Base-by-base conservation (phyloP, 139 green algal genomes). In the Chlamydomonas incerta region DNA sequence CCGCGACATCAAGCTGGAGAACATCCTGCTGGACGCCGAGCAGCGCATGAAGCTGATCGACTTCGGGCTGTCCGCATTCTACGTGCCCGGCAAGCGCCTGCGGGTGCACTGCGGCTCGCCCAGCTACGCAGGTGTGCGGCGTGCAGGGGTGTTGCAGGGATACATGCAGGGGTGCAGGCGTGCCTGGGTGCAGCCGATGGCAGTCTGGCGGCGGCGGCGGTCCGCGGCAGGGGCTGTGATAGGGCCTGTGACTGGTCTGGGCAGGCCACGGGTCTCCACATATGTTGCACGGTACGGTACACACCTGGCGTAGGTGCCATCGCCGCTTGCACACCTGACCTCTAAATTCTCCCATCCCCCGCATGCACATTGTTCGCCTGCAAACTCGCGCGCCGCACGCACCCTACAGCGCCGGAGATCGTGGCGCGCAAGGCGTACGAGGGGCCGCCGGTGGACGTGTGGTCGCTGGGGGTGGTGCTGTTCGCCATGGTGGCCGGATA, bases 401-500 rank as follows among this genome's bases (percentile, higher is more conserved):
- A 50, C 68, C 57, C 28, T 34, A 29, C 77, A 28, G 93, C 93
- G 37, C 93, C 93, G 21, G 93, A 95, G 89, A 95, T 95, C 80
- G 92, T 95, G 65, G 90, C 82, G 8, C 87, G 93, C 57, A 92
- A 92, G 66, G 85, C 90, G n/a, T 95, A 95, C 83, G 90, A 93
- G 33, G 92, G 92, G 14, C 90, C 92, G 2, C 92, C 92, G 34
- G 85, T 89, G 85, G 95, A 98, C 88, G 93, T 98, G 62, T 98
- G 96, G 96, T 93, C 77, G 63, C 82, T 95, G 63, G 96, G 96
- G 21, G 90, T 98, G 17, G 95, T 98, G 83, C 89, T 98, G 68
- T 98, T 98, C 91, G 96, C 94, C 63, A 97, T 96, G 93, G 79
- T 98, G 79, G 88, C 88, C 1, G 96, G 95, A 35, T 94, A 95